Conservation (phyloP, 768 basidiomycete genomes). For the Kwoniella botswanensis region DNA sequence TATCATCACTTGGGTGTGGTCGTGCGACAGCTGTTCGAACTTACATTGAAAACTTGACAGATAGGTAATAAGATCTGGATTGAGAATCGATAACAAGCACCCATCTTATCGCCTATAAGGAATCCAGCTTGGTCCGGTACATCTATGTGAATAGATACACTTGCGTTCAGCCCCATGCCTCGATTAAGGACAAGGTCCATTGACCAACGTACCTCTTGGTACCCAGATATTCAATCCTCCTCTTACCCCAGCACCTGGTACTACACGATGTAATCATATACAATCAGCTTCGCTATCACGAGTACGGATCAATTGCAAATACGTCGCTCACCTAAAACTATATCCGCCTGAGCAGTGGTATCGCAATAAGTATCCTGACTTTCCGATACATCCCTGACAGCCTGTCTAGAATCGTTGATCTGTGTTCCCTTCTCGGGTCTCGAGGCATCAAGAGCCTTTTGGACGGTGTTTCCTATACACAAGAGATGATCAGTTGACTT, state of each 20-base stretch:
- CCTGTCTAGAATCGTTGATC: constrained; percentile 54
- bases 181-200: background rate
- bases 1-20: background rate
- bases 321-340: constrained; percentile 35
- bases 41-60: constrained; percentile 67
- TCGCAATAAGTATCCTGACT: constrained; percentile 57
- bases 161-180: too few species aligned
- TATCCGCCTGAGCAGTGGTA: constrained; percentile 49
- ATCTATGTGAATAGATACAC: constrained; percentile 60
- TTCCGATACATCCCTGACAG: constrained; percentile 57
- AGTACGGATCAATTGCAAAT: too few species aligned
- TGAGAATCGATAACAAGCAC: constrained; percentile 71
- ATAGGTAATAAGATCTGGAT: constrained; percentile 68
- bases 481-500: background rate
- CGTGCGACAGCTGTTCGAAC: constrained; percentile 8
- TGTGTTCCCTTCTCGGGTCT: constrained; percentile 56
- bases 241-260: background rate
- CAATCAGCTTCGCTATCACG: background rate
- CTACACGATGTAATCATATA: background rate
- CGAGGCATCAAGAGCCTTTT: constrained; percentile 53
- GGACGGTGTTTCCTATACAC: constrained; percentile 45
- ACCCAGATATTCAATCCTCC: constrained; percentile 25
- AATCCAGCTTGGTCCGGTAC: constrained; percentile 62
- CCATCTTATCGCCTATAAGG: constrained; percentile 47
- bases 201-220: constrained; percentile 19